phyloP scores from a whole-genome alignment of 2,329 filamentous ascomycete species.

The Cladosporium sp. region DNA sequence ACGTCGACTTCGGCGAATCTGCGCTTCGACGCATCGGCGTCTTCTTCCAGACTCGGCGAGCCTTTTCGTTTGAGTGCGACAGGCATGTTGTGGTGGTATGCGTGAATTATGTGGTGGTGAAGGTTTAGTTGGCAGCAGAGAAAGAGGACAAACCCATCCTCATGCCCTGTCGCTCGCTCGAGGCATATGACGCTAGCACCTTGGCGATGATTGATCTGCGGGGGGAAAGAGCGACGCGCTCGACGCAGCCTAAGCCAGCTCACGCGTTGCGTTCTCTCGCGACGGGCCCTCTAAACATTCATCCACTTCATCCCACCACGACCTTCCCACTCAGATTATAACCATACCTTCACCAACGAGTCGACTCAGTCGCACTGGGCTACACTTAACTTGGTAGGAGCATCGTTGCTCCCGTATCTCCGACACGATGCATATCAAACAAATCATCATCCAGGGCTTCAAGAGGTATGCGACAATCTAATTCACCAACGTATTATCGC shows the following conservation, averaged over 20 bases:
- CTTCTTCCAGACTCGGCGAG: slow-evolving; percentile 29
- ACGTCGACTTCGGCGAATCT: slow-evolving; percentile 24
- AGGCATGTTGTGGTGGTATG: slow-evolving; percentile 21
- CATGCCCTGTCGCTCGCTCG: neutral
- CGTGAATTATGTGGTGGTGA: neutral
- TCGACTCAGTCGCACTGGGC: neutral
- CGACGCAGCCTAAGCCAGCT: neutral
- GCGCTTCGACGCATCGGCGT: slow-evolving; percentile 31
- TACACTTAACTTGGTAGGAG: neutral
- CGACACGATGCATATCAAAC: slow-evolving; percentile 86
- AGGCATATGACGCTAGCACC: slow-evolving; percentile 1
- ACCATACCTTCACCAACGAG: neutral
- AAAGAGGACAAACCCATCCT: neutral
- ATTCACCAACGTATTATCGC: slow-evolving; percentile 16
- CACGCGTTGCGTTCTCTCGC: neutral
- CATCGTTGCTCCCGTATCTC: slow-evolving; percentile 4
- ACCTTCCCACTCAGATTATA: neutral
- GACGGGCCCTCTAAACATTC: neutral
- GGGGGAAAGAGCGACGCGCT: neutral
- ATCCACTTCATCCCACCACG: neutral
- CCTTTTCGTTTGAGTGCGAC: slow-evolving; percentile 33
- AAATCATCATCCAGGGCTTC: slow-evolving; percentile 99
- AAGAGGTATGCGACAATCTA: slow-evolving; percentile 66
- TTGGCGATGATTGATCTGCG: neutral
- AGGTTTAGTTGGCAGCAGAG: neutral